Base-by-base conservation (phyloP, 2,329 filamentous ascomycete genomes). In the Verticillium longisporum region DNA sequence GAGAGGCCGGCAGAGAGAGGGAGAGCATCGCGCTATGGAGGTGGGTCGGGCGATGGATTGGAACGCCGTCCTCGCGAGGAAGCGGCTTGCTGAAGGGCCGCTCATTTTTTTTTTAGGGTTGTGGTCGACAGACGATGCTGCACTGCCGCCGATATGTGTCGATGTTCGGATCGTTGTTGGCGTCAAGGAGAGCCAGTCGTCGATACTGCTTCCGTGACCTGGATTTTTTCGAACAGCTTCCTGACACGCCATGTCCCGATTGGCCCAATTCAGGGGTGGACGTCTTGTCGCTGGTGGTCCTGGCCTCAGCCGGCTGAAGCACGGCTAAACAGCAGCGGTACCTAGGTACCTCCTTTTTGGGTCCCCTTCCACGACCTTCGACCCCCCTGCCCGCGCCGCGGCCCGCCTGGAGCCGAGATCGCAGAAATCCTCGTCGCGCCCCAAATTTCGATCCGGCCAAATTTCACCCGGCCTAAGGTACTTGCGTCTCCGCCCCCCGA, bases 31-130 rank as follows among this genome's bases (percentile, higher is more conserved):
- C 53, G 61, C 11, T 37, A 60, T 38, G 61, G 59, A 58, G 62
- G 65, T 56, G 65, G 61, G 61, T 60, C 66, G 62, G 62, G 71
- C 59, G 67, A 45, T 26, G 32, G 58, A 62, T 64, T 67, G 72
- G 50, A 74, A 70, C 62, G 76, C 66, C 56, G 74, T 69, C 63
- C 74, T 76, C 68, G 75, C 77, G 72, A 77, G 67, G 45, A 77
- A 71, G 73, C 79, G 75, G 68, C 72, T 75, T 66, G 72, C 69
- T 57, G 78, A 71, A 67, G 76, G 69, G 59, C 73, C 76, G 63
- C 74, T 80, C 80, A 83, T n/a, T n/a, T 83, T 59, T 36, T 59
- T 26, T 3, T 26, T 26, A 26, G 3, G n/a, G 13, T 9, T n/a
- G 57, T n/a, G 57, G n/a, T 50, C 45, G 45, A 50, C 45, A 50